phyloP scores from a whole-genome alignment of 345 rosid species.

The Linum lewisii region DNA sequence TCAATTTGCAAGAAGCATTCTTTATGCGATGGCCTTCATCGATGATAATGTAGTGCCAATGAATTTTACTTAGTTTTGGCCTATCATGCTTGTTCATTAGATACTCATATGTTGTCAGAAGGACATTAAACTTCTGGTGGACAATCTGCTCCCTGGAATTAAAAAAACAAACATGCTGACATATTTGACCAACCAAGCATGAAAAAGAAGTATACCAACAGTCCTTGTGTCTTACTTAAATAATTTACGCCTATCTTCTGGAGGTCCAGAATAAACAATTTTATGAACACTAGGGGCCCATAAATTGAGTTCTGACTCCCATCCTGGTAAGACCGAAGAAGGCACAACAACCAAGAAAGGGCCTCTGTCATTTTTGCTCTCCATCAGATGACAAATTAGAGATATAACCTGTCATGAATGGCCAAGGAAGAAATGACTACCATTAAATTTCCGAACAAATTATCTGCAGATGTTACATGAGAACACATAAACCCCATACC shows the following conservation, averaged over 20 bases:
- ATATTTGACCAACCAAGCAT: not conserved
- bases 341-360: constrained; percentile 93
- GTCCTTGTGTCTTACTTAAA: constrained; percentile 51
- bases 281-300: constrained; percentile 74
- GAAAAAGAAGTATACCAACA: constrained; percentile 5
- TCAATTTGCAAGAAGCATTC: constrained; percentile 95
- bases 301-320: constrained; percentile 74
- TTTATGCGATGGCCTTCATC: constrained; percentile 97
- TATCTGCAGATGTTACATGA: not conserved
- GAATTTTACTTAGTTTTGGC: constrained; percentile 76
- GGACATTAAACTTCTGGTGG: constrained; percentile 82
- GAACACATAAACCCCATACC: constrained; percentile 26
- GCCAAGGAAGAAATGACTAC: not conserved
- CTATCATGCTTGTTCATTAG: constrained; percentile 96
- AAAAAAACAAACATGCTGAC: constrained; percentile 16
- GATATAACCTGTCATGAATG: constrained; percentile 50
- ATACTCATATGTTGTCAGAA: constrained; percentile 85
- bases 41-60: constrained; percentile 88
- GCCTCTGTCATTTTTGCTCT: constrained; percentile 79
- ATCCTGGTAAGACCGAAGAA: constrained; percentile 82
- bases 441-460: not conserved
- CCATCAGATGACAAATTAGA: constrained; percentile 85
- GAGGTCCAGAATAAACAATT: constrained; percentile 81
- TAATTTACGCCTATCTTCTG: constrained; percentile 81
- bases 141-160: constrained; percentile 75